Base-by-base conservation (phyloP, 176 grass and related monocot genomes). In the Raddia guianensis region DNA sequence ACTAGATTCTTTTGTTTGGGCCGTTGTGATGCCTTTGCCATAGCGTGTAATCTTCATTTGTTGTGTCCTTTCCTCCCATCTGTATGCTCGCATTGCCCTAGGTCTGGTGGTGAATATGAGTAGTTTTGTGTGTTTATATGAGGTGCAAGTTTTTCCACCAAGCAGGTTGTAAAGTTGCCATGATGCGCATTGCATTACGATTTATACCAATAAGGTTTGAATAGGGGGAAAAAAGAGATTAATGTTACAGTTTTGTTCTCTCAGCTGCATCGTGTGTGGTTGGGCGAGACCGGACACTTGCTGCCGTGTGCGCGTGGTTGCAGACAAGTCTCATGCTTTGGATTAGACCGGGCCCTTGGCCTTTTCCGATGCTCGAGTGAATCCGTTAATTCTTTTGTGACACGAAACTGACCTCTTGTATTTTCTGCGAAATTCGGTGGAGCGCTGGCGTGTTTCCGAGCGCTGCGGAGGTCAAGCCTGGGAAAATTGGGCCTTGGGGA, bases 1-100 rank as follows among this genome's bases (percentile, higher is more conserved):
- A 57, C 15, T 78, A 66, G 69, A 86, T 92, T 94, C 89, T 94
- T 97, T 98, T 75, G 84, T 97, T 98, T 75, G 84, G 88, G 86
- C 55, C 8, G 40, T 84, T 81, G 53, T 5, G 51, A 69, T 51
- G 68, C 12, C 3, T 97, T 97, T 83, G 13, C 54, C 69, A 79
- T 70, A 83, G 73, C 70, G 68, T 90, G 89, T 88, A 93, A 88
- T 63, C 34, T 73, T 84, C 55, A 15, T 86, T 90, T 86, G 43
- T 77, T 83, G 49, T 63, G 82, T 56, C 64, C 27, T 49, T 72
- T 58, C 14, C 27, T 13, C 33, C 70, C 80, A 72, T 64, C 64
- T 81, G 79, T 85, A 81, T 73, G 63, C 77, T 68, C 44, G 80
- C 80, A 83, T 81, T 66, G 60, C 47, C 20, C 43, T 34, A 78